phyloP scores from a whole-genome alignment of 1,139 yeast species.

The Candida labiduridarum region DNA sequence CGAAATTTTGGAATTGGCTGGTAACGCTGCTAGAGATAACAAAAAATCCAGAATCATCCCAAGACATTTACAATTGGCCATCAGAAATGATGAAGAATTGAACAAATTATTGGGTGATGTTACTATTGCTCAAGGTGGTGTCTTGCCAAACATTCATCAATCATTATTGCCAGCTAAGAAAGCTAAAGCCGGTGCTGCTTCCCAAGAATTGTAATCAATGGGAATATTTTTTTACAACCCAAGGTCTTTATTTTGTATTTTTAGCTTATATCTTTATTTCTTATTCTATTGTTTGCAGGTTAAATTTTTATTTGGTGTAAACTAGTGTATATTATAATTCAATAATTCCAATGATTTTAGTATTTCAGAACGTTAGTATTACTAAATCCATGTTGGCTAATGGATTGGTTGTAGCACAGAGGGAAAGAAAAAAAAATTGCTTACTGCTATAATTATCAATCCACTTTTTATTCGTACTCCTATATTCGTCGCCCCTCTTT shows the following conservation, averaged over 20 bases:
- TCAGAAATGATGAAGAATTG: constrained; percentile 57
- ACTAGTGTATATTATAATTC: constrained; percentile 5
- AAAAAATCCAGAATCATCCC: constrained; percentile 60
- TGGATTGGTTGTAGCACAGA: background rate
- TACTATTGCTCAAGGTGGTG: constrained; percentile 98
- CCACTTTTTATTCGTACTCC: too few species aligned
- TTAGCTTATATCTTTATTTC: constrained; percentile 7
- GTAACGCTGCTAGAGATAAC: constrained; percentile 62
- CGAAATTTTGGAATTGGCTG: constrained; percentile 58
- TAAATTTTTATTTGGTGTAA: constrained; percentile 1
- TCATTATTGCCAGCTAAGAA: constrained; percentile 95
- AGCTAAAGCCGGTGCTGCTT: constrained; percentile 72
- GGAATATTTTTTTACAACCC: background rate
- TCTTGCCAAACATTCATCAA: constrained; percentile 94
- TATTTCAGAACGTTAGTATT: background rate
- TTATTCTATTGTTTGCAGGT: constrained; percentile 6
- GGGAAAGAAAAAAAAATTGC: background rate
- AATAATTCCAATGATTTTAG: constrained; percentile 3
- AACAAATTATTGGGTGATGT: constrained; percentile 80
- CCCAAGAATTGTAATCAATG: constrained; percentile 70
- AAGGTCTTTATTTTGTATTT: constrained; percentile 15
- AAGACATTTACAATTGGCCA: constrained; percentile 56
- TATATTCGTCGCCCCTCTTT: too few species aligned
- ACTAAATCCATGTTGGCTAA: background rate
- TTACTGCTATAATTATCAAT: background rate